Conservation (phyloP, 768 basidiomycete genomes). For the Sarcomyxa edulis region DNA sequence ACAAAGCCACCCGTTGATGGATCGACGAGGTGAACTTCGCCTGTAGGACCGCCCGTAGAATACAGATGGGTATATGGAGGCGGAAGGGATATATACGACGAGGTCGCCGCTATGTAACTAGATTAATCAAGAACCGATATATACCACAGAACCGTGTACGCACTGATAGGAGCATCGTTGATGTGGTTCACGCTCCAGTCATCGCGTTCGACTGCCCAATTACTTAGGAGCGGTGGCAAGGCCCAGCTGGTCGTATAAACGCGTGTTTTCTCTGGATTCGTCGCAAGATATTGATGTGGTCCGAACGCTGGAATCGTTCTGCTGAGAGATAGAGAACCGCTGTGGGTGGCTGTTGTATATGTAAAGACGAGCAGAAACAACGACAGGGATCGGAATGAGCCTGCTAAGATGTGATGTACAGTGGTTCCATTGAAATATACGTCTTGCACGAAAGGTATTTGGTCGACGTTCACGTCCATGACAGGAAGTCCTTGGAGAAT, state of each 20-base stretch:
- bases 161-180: slow-evolving; percentile 43
- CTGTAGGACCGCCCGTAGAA: slow-evolving; percentile 47
- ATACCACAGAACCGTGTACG: slow-evolving; percentile 7
- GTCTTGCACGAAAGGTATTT: too few species aligned
- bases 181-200: slow-evolving; percentile 30
- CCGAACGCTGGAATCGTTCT: slow-evolving; percentile 39
- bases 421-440: too few species aligned
- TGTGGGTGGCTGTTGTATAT: too few species aligned
- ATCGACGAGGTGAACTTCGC: slow-evolving; percentile 39
- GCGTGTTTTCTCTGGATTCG: slow-evolving; percentile 26
- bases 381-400: slow-evolving; percentile 48
- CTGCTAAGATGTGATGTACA: slow-evolving; percentile 35
- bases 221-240: slow-evolving; percentile 37
- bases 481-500: too few species aligned
- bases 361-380: slow-evolving; percentile 46
- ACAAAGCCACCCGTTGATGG: slow-evolving; percentile 31
- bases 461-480: too few species aligned
- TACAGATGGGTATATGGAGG: slow-evolving; percentile 43
- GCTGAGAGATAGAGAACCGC: slow-evolving; percentile 31
- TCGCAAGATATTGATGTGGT: slow-evolving; percentile 47
- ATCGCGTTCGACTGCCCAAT: slow-evolving; percentile 30
- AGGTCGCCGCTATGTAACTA: slow-evolving; percentile 37
- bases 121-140: slow-evolving; percentile 1
- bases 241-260: slow-evolving; percentile 51
- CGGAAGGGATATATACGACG: slow-evolving; percentile 46